Evolutionary conservation across 1,139 yeast genomes (phyloP).

Genomic region (Yamadazyma triangularis): DNA sequence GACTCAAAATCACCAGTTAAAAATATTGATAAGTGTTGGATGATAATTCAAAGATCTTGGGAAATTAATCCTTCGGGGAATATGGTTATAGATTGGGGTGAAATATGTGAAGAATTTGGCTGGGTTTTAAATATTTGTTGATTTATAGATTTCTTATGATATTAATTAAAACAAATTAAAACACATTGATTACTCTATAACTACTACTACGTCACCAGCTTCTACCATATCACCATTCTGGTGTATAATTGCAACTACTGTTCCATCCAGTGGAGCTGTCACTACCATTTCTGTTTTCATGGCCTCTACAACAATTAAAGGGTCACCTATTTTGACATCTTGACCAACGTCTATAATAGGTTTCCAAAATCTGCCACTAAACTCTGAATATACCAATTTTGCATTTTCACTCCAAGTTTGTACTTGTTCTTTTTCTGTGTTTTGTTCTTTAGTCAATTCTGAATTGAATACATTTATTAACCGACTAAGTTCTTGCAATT

Average conservation of each 20-base stretch:
- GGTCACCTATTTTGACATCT: conserved; percentile 66
- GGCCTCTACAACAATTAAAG: conserved; percentile 87
- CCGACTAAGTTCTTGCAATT: conserved; percentile 76
- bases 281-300: conserved; percentile 98
- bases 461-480: conserved; percentile 80
- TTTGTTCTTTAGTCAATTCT: conserved; percentile 55
- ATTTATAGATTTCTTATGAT: background rate
- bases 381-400: conserved; percentile 84
- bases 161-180: too few species aligned
- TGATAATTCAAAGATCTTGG: conserved; percentile 22
- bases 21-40: conserved; percentile 13
- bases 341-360: conserved; percentile 82
- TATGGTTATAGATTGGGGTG: conserved; percentile 21
- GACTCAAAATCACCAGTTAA: conserved; percentile 16
- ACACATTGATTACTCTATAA: conserved; percentile 53
- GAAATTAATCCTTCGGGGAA: conserved; percentile 18
- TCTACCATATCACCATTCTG: conserved; percentile 93
- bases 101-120: conserved; percentile 21
- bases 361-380: conserved; percentile 96
- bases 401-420: conserved; percentile 64
- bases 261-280: conserved; percentile 67
- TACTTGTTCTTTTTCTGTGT: conserved; percentile 40
- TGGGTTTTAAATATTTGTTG: conserved; percentile 20
- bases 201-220: conserved; percentile 91
- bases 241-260: conserved; percentile 71